Base-by-base conservation (phyloP, 495 filamentous ascomycete genomes). In the Aspergillus carlsbadensis region DNA sequence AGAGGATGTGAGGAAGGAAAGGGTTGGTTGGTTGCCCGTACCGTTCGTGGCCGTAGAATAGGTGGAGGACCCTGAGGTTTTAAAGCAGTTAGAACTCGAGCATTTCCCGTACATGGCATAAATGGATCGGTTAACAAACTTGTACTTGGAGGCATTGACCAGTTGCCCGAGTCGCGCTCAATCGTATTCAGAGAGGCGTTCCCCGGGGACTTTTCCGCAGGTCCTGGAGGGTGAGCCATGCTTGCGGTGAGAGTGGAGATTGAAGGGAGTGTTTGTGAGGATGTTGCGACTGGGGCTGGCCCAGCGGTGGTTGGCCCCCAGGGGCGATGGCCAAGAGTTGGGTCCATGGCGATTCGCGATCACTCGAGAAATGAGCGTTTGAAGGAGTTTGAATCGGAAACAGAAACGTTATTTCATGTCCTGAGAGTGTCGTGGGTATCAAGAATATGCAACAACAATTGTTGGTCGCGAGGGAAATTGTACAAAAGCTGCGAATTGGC, bases 81-180 rank as follows among this genome's bases (percentile, higher is more conserved):
- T n/a, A n/a, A 44, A 24, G 14, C 49, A 65, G 29, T 72, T 64
- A 73, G 68, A 54, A 67, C n/a, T 45, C 40, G 40, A 34, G 15
- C 1, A 40, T 39, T 24, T 10, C 35, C 24, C 29, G n/a, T n/a
- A n/a, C n/a, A 22, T 56, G 49, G 48, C 44, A 22, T 36, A 44
- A 43, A 58, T 52, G 11, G 44, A 24, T 35, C 18, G 47, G 20
- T 50, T 58, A 43, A 61, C 74, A 52, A 68, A 79, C 76, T 74
- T 63, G 75, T 77, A 59, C 76, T 79, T 56, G 76, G 76, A 59
- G 76, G 73, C 68, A 79, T 77, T 6, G 76, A 79, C 76, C 76
- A 79, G 65, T 76, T 77, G 45, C 76, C 76, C 33, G 76, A 79
- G 60, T 79, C 76, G 29, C 76, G 72, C 54, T 79, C 75, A 58